These are phyloP conservation scores for Arachnomyces sp. DNA, from an alignment of 2,329 filamentous ascomycete species.

Conservation along the genomic window DNA sequence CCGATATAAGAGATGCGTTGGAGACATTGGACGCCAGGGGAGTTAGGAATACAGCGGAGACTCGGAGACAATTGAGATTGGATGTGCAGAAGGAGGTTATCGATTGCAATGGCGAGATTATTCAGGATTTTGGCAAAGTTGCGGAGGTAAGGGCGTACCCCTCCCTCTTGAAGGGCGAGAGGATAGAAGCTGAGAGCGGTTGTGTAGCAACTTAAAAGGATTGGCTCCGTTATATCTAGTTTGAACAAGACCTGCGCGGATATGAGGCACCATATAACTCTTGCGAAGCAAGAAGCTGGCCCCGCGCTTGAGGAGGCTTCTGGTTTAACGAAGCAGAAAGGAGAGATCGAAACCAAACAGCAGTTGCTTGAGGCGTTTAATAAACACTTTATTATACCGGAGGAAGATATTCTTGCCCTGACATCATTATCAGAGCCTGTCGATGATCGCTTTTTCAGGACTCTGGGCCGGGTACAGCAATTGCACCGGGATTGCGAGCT, in stretches of 20 bases:
- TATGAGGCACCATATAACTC: slow-evolving; percentile 67
- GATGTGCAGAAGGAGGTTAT: slow-evolving; percentile 89
- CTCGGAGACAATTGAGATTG: slow-evolving; percentile 67
- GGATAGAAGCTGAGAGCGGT: slow-evolving; percentile 7
- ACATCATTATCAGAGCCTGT: slow-evolving; percentile 75
- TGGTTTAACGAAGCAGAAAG: slow-evolving; percentile 61
- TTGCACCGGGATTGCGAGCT: slow-evolving; percentile 85
- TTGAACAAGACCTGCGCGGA: slow-evolving; percentile 72
- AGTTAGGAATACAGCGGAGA: slow-evolving; percentile 66
- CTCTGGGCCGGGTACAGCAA: slow-evolving; percentile 70
- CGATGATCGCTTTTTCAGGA: slow-evolving; percentile 72
- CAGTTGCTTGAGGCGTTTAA: slow-evolving; percentile 68
- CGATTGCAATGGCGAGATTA: slow-evolving; percentile 80
- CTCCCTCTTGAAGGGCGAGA: background rate
- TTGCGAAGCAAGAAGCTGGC: slow-evolving; percentile 65
- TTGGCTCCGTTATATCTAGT: slow-evolving; percentile 67
- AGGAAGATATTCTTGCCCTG: slow-evolving; percentile 66
- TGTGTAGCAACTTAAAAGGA: slow-evolving; percentile 70
- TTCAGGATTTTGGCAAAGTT: slow-evolving; percentile 80
- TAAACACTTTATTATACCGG: slow-evolving; percentile 73
- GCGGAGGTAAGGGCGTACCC: slow-evolving; percentile 57
- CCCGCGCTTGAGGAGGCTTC: slow-evolving; percentile 71
- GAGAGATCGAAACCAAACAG: slow-evolving; percentile 70
- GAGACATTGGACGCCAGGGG: slow-evolving; percentile 65
- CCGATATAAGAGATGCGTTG: slow-evolving; percentile 81